Conservation (phyloP, 2,329 filamentous ascomycete genomes). For the Hypoxylon sp. region DNA sequence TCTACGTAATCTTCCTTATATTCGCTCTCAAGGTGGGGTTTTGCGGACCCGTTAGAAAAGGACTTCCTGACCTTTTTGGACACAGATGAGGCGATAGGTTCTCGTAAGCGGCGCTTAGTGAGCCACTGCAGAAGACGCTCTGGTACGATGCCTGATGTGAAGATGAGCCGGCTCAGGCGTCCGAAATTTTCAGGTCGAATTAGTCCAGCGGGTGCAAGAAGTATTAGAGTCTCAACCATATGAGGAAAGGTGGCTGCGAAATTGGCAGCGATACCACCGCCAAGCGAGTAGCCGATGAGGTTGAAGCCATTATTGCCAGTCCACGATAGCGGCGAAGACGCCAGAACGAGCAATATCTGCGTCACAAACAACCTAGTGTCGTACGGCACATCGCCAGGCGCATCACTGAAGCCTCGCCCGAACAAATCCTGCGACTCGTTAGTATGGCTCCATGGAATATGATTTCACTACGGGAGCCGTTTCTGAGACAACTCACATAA, state of each 20-base stretch:
- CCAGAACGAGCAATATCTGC: slow-evolving; percentile 79
- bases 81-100: slow-evolving; percentile 63
- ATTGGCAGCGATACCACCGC: slow-evolving; percentile 81
- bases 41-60: slow-evolving; percentile 38
- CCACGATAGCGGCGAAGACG: slow-evolving; percentile 79
- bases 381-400: slow-evolving; percentile 76
- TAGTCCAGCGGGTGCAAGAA: slow-evolving; percentile 85
- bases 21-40: slow-evolving; percentile 43
- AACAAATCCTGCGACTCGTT: slow-evolving; percentile 71
- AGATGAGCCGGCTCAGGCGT: slow-evolving; percentile 64
- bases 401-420: slow-evolving; percentile 76
- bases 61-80: slow-evolving; percentile 47
- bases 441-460: slow-evolving; percentile 18
- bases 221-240: slow-evolving; percentile 77
- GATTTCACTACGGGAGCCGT: background rate
- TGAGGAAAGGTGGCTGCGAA: slow-evolving; percentile 81
- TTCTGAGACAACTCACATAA: slow-evolving; percentile 65
- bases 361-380: slow-evolving; percentile 80
- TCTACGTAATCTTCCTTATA: slow-evolving; percentile 57
- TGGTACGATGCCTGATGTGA: slow-evolving; percentile 69
- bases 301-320: slow-evolving; percentile 71
- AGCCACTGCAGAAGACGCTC: slow-evolving; percentile 65
- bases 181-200: slow-evolving; percentile 72
- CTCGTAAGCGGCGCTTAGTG: slow-evolving; percentile 64
- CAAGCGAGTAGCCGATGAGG: slow-evolving; percentile 85